Conservation (phyloP, 306 rosid genomes). For the Vigna radiata region DNA sequence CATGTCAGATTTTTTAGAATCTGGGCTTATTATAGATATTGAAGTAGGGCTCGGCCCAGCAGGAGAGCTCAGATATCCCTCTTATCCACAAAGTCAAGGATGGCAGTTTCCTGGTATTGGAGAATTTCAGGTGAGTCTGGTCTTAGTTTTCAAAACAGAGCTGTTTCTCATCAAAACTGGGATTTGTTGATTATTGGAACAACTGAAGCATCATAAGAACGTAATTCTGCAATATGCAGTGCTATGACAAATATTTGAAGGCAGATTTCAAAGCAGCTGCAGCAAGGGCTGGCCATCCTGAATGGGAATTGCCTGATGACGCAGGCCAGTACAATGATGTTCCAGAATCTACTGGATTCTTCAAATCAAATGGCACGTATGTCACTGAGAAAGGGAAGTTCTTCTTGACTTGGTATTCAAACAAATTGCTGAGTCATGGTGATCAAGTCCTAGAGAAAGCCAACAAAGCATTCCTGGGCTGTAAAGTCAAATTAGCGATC, state of each 20-base stretch:
- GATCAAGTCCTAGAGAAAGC: conserved; percentile 84
- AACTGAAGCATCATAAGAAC: not conserved
- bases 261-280: conserved; percentile 74
- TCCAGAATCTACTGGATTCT: conserved; percentile 73
- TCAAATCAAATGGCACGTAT: conserved; percentile 73
- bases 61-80: conserved; percentile 90
- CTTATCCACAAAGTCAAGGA: conserved; percentile 84
- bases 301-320: conserved; percentile 83
- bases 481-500: conserved; percentile 70
- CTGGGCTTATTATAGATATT: conserved; percentile 69
- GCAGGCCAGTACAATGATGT: conserved; percentile 80
- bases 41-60: conserved; percentile 92
- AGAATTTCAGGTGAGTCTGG: conserved; percentile 80
- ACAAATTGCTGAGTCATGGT: conserved; percentile 71
- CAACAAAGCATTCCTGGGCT: conserved; percentile 69
- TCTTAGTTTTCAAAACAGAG: conserved; percentile 1
- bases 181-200: not conserved
- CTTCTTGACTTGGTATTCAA: conserved; percentile 91
- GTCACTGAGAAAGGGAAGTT: conserved; percentile 76
- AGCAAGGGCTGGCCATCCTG: conserved; percentile 65
- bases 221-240: conserved; percentile 73
- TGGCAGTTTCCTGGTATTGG: conserved; percentile 91
- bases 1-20: conserved; percentile 64
- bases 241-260: conserved; percentile 81
- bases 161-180: not conserved